These are phyloP conservation scores for Mycena citricolor DNA, from an alignment of 1,284 basidiomycete genomes.

Conservation along the genomic window DNA sequence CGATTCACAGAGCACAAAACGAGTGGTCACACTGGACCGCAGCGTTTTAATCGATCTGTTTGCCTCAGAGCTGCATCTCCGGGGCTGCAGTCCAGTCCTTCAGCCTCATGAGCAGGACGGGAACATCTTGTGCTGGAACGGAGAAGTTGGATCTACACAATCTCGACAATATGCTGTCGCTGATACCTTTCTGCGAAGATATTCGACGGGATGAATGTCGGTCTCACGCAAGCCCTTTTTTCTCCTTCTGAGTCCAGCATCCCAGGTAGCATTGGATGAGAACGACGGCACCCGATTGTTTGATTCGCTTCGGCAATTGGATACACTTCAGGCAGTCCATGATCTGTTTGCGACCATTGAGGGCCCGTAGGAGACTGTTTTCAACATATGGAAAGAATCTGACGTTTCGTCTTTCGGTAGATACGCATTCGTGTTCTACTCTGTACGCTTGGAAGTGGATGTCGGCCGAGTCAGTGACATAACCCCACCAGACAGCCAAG, in stretches of 20 bases:
- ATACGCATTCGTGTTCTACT: conserved; percentile 82
- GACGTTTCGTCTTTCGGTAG: conserved; percentile 38
- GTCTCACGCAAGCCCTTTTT: conserved; percentile 15
- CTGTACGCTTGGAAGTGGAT: conserved; percentile 46
- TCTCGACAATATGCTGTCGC: conserved; percentile 1
- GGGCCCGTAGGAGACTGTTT: conserved; percentile 72
- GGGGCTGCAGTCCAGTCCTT: conserved; percentile 59
- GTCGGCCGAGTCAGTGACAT: not conserved
- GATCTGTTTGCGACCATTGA: conserved; percentile 67
- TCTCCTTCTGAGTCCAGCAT: not conserved
- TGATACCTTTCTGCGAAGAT: conserved; percentile 44
- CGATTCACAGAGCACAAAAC: conserved; percentile 48
- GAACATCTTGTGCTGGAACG: conserved; percentile 86
- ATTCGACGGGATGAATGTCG: conserved; percentile 73
- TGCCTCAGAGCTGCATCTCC: conserved; percentile 77
- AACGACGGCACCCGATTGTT: conserved; percentile 82
- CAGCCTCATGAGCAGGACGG: conserved; percentile 72
- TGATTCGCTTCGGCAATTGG: conserved; percentile 40
- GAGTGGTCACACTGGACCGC: conserved; percentile 8
- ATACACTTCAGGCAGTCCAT: conserved; percentile 45
- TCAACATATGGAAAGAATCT: conserved; percentile 4
- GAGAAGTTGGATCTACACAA: conserved; percentile 59
- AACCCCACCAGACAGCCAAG: conserved; percentile 39
- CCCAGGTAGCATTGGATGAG: conserved; percentile 53
- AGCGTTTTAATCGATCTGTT: conserved; percentile 53